A percentile compares a stretch with the other conserved stretches of the same genome.
Conservation (phyloP, 208 protist genomes). For the Strigomonas oncopelti region DNA sequence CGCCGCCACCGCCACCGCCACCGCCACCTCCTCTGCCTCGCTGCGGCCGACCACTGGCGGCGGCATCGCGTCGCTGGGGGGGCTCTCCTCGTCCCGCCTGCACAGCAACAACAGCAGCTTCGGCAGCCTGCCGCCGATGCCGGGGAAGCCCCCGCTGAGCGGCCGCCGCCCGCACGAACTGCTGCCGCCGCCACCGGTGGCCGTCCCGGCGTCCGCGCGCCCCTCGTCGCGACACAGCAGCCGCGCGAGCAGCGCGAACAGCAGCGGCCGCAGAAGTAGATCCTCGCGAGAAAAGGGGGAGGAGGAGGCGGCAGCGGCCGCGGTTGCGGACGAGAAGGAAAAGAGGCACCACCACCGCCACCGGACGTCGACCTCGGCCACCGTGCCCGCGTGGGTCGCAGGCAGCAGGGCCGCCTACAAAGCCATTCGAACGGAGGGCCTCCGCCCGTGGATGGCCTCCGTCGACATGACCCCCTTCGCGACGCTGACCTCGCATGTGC, state of each 20-base stretch:
- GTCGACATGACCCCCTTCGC: conserved; percentile 38
- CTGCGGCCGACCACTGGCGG: conserved; percentile 13
- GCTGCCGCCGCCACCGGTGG: conserved; percentile 4
- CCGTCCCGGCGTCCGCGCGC: background rate
- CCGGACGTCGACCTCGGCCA: no score
- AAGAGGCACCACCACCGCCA: background rate
- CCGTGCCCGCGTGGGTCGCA: background rate
- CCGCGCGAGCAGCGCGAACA: conserved; percentile 11
- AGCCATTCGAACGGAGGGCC: background rate
- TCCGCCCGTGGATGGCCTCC: conserved; percentile 20
- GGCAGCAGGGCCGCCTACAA: conserved; percentile 15
- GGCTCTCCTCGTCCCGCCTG: conserved; percentile 16
- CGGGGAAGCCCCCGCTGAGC: conserved; percentile 58
- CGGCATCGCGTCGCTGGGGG: conserved; percentile 13
- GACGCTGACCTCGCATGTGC: conserved; percentile 48
- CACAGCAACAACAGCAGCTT: conserved; percentile 21
- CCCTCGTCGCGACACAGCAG: conserved; percentile 7
- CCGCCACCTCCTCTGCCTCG: conserved; percentile 1
- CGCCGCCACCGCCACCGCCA: no score
- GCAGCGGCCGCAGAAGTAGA: no score
- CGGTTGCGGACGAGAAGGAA: background rate
- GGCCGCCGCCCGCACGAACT: conserved; percentile 24
- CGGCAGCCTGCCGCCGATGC: conserved; percentile 18
- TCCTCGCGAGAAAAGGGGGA: no score
- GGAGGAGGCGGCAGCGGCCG: background rate